phyloP scores from a whole-genome alignment of 331 rosid genomes.

The Rosa hybrid region DNA sequence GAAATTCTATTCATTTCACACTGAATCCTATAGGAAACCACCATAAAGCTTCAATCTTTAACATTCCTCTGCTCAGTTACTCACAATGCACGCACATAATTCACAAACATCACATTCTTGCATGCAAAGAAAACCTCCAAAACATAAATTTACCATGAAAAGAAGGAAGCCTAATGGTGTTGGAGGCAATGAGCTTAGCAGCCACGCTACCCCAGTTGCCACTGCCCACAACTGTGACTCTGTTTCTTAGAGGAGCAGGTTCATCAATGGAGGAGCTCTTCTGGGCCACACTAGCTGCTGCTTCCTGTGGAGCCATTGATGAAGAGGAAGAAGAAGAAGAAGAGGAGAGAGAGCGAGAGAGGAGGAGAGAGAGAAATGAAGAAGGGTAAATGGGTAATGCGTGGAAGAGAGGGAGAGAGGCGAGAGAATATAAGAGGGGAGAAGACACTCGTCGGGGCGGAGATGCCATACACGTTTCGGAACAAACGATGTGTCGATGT shows the following conservation, averaged over 20 bases:
- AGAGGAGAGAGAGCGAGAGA: conserved; percentile 6
- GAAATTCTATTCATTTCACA: background rate
- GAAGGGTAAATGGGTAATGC: conserved; percentile 26
- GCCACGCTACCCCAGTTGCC: conserved; percentile 97
- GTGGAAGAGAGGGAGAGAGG: conserved; percentile 12
- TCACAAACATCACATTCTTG: conserved; percentile 1
- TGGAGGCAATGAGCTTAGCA: conserved; percentile 81
- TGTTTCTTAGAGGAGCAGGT: conserved; percentile 45
- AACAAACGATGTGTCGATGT: conserved; percentile 64
- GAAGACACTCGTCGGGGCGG: conserved; percentile 48
- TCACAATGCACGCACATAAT: background rate
- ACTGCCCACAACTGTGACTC: conserved; percentile 75
- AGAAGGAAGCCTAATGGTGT: conserved; percentile 49
- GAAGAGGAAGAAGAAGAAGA: conserved; percentile 12
- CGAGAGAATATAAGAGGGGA: conserved; percentile 26
- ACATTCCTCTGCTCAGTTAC: background rate
- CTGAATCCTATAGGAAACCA: background rate
- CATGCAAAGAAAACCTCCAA: conserved; percentile 16
- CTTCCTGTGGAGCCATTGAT: conserved; percentile 63
- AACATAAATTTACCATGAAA: conserved; percentile 56
- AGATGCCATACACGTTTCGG: conserved; percentile 67
- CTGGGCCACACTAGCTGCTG: conserved; percentile 13
- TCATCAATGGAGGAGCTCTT: conserved; percentile 17
- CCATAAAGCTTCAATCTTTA: conserved; percentile 3
- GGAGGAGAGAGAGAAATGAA: conserved; percentile 25